phyloP scores from a whole-genome alignment of 2,329 filamentous ascomycete species.

The Epichloe gansuensis region DNA sequence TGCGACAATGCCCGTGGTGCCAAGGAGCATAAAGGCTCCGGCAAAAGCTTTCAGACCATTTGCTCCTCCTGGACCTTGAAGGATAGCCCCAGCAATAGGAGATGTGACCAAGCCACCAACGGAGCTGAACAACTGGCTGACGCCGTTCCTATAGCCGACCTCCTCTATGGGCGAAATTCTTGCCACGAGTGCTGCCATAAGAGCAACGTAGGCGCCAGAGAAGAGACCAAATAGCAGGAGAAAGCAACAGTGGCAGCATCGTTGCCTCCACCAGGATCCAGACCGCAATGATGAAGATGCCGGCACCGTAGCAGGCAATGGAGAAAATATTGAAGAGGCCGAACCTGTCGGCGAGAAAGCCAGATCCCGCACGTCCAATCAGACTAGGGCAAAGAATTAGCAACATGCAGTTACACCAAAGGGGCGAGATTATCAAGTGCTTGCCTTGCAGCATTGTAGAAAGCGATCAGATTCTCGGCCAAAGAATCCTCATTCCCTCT shows the following conservation, averaged over 20 bases:
- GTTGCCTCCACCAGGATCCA: conserved; percentile 17
- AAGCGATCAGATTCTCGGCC: conserved; percentile 12
- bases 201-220: conserved; percentile 18
- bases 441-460: conserved; percentile 14
- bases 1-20: conserved; percentile 9
- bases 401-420: background rate
- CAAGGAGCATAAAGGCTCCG: conserved; percentile 9
- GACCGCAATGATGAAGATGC: conserved; percentile 20
- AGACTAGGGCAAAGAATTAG: conserved; percentile 8
- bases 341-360: conserved; percentile 13
- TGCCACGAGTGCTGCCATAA: conserved; percentile 16
- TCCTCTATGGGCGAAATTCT: conserved; percentile 42
- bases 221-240: conserved; percentile 17
- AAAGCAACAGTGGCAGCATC: conserved; percentile 15
- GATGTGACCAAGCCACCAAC: conserved; percentile 10
- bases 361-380: conserved; percentile 12
- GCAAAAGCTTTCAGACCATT: conserved; percentile 10
- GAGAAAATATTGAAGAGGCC: conserved; percentile 23
- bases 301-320: conserved; percentile 29
- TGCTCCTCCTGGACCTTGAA: conserved; percentile 7
- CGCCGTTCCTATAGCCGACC: conserved; percentile 41
- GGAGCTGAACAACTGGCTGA: conserved; percentile 9
- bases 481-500: conserved; percentile 10
- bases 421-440: background rate
- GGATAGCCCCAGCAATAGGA: conserved; percentile 13